Conservation (phyloP, 2,329 filamentous ascomycete genomes). For the Exophiala phaeomuriformis region DNA sequence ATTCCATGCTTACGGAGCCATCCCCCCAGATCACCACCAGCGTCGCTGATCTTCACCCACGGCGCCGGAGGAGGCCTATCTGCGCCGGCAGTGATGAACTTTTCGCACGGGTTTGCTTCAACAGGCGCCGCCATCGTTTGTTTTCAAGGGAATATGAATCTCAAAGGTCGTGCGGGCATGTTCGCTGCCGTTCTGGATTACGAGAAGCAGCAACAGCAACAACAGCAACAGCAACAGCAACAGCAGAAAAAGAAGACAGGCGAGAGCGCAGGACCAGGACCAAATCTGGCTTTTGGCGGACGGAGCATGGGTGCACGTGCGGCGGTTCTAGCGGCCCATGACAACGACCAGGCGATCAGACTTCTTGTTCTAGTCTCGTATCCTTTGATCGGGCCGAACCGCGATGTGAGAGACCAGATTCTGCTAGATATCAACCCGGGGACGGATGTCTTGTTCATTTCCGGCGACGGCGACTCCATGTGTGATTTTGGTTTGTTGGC, state of each 20-base stretch:
- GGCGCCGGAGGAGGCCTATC: constrained; percentile 24
- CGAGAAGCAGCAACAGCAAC: constrained; percentile 1
- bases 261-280: neutral
- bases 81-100: constrained; percentile 20
- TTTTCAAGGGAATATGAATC: constrained; percentile 26
- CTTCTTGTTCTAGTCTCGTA: constrained; percentile 22
- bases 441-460: constrained; percentile 23
- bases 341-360: constrained; percentile 6
- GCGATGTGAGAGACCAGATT: constrained; percentile 23
- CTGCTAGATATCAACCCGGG: constrained; percentile 15
- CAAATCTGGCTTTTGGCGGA: constrained; percentile 17
- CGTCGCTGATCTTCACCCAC: constrained; percentile 25
- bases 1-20: constrained; percentile 6
- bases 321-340: constrained; percentile 14
- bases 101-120: constrained; percentile 18
- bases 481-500: constrained; percentile 16
- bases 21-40: neutral
- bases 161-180: constrained; percentile 12
- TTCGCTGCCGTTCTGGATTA: constrained; percentile 17
- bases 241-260: neutral
- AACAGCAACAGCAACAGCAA: neutral
- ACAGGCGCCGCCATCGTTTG: constrained; percentile 7
- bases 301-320: constrained; percentile 24
- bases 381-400: constrained; percentile 16
- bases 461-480: constrained; percentile 23